Conservation (phyloP, 2,329 filamentous ascomycete genomes). For the Parastagonospora nodorum region DNA sequence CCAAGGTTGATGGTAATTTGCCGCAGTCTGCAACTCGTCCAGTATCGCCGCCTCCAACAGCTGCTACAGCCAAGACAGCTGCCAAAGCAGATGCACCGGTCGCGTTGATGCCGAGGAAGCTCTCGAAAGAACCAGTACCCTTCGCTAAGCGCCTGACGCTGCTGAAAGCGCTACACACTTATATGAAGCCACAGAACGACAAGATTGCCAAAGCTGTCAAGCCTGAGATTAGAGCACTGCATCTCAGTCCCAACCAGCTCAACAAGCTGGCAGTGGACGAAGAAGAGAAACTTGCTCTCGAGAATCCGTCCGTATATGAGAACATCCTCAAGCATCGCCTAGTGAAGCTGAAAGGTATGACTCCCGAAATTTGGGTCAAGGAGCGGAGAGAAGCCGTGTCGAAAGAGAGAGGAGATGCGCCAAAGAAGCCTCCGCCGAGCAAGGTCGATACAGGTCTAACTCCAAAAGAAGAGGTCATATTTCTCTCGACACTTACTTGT, state of each 20-base stretch:
- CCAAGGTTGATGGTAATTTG: conserved; percentile 7
- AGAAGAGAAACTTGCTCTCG: conserved; percentile 75
- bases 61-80: conserved; percentile 13
- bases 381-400: conserved; percentile 53
- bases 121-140: conserved; percentile 57
- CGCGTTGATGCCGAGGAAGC: conserved; percentile 68
- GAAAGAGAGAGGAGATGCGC: conserved; percentile 29
- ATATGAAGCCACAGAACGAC: conserved; percentile 70
- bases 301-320: conserved; percentile 72
- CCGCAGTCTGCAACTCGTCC: conserved; percentile 32
- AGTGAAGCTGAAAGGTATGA: conserved; percentile 76
- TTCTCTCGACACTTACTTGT: conserved; percentile 60
- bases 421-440: conserved; percentile 52
- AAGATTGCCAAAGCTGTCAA: conserved; percentile 61
- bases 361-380: conserved; percentile 70
- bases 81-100: conserved; percentile 50
- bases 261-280: conserved; percentile 74
- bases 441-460: conserved; percentile 73
- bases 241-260: conserved; percentile 68
- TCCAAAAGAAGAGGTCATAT: conserved; percentile 63
- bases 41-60: conserved; percentile 39
- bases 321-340: conserved; percentile 86
- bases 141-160: conserved; percentile 39
- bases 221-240: conserved; percentile 58
- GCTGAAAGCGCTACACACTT: conserved; percentile 67